Evolutionary conservation across 108 stramenopile species (phyloP).

Genomic region (Cylindrotheca fusiformis): DNA sequence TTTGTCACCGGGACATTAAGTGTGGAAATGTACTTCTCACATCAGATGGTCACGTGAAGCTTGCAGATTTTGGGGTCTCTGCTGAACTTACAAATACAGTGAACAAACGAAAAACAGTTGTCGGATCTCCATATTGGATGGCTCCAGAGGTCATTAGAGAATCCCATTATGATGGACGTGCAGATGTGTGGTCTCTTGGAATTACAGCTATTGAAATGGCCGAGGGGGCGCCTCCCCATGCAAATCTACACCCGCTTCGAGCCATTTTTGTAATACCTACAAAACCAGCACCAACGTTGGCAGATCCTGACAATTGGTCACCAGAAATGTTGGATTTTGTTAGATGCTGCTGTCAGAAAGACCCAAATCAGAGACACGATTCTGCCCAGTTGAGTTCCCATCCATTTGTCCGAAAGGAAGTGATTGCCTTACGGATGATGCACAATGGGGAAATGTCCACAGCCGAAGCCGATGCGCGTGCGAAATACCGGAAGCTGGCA

Average conservation of each 20-base stretch:
- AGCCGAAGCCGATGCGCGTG: conserved; percentile 30
- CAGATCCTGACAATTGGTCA: conserved; percentile 88
- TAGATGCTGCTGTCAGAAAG: conserved; percentile 84
- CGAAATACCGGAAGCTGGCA: conserved; percentile 46
- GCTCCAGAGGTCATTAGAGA: conserved; percentile 96
- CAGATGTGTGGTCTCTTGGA: conserved; percentile 97
- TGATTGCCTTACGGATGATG: conserved; percentile 66
- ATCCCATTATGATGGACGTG: conserved; percentile 93
- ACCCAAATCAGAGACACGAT: conserved; percentile 80
- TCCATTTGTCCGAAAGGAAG: conserved; percentile 84
- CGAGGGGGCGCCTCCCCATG: conserved; percentile 97
- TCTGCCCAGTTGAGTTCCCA: conserved; percentile 70
- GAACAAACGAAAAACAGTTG: conserved; percentile 95
- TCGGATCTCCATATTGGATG: conserved; percentile 99
- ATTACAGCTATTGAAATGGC: conserved; percentile 98
- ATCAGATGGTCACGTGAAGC: conserved; percentile 82
- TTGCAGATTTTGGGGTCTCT: conserved; percentile 93
- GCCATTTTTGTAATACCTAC: conserved; percentile 90
- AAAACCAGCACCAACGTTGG: conserved; percentile 83
- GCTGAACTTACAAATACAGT: conserved; percentile 92
- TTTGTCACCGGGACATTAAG: conserved; percentile 96
- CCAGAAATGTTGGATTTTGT: conserved; percentile 92
- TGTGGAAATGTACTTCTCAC: conserved; percentile 93
- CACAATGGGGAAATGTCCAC: conserved; percentile 77
- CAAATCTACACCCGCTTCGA: conserved; percentile 88